phyloP scores from a whole-genome alignment of 1,139 yeast genomes.

The Protomyces inouyei region DNA sequence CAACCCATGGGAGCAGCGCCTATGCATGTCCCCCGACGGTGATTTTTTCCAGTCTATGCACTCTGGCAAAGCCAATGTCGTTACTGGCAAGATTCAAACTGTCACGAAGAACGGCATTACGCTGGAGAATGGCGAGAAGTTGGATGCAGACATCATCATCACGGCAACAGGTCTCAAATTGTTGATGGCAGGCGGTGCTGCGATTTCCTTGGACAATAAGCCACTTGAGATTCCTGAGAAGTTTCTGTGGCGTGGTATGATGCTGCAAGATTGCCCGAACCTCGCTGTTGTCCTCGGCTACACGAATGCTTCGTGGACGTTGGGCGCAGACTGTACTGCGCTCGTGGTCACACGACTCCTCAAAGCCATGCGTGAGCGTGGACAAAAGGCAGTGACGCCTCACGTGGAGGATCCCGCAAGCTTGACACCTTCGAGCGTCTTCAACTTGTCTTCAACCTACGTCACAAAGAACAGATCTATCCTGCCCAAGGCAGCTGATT shows the following conservation, averaged over 20 bases:
- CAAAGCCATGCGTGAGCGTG: neutral
- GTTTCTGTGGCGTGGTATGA: conserved; percentile 17
- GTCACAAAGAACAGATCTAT: neutral
- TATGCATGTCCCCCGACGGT: conserved; percentile 43
- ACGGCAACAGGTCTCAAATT: conserved; percentile 44
- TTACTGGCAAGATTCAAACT: conserved; percentile 41
- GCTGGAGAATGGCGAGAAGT: conserved; percentile 42
- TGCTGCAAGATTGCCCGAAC: conserved; percentile 16
- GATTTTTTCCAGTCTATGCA: conserved; percentile 44
- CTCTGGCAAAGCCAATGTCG: conserved; percentile 43
- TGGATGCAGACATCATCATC: conserved; percentile 44
- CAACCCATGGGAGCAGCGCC: conserved; percentile 20
- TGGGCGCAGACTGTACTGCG: conserved; percentile 25
- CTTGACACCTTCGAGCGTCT: neutral
- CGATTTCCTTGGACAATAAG: conserved; percentile 5
- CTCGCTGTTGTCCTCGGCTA: conserved; percentile 11
- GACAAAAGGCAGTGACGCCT: neutral
- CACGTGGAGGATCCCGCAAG: neutral
- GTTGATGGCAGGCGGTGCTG: conserved; percentile 15
- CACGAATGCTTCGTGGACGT: conserved; percentile 20
- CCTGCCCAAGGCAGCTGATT: conserved; percentile 12
- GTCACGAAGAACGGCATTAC: conserved; percentile 43
- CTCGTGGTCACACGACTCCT: conserved; percentile 17
- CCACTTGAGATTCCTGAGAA: conserved; percentile 10
- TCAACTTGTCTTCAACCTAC: conserved; percentile 16